Evolutionary conservation across 306 rosid genomes (phyloP).

Genomic region (Arachis hypogaea): DNA sequence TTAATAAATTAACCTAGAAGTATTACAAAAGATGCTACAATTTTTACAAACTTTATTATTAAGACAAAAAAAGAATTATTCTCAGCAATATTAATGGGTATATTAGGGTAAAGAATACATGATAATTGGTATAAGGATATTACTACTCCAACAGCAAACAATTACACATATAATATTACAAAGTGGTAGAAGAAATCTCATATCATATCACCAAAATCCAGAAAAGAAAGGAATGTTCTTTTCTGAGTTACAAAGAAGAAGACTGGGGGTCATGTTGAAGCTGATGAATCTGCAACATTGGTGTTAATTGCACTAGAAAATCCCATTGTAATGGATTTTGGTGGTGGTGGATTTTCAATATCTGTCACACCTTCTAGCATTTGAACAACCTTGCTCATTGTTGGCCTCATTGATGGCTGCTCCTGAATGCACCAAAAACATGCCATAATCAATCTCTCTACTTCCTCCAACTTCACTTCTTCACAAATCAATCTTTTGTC

Average conservation of each 20-base stretch:
- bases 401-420: slow-evolving; percentile 76
- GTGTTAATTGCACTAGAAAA: slow-evolving; percentile 45
- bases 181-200: background rate
- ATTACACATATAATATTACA: background rate
- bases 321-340: slow-evolving; percentile 45
- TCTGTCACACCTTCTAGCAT: slow-evolving; percentile 83
- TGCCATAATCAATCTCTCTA: slow-evolving; percentile 59
- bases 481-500: slow-evolving; percentile 57
- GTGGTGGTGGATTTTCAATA: slow-evolving; percentile 65
- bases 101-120: background rate
- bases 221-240: background rate
- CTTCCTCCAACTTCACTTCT: slow-evolving; percentile 67
- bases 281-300: slow-evolving; percentile 41
- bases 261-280: slow-evolving; percentile 46
- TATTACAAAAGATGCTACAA: background rate
- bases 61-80: no score
- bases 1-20: background rate
- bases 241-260: slow-evolving; percentile 41
- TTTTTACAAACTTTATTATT: background rate
- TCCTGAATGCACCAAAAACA: slow-evolving; percentile 91
- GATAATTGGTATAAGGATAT: background rate
- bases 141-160: background rate
- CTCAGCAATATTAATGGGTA: background rate
- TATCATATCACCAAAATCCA: background rate
- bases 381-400: slow-evolving; percentile 74